Evolutionary conservation across 352 stramenopile genomes (phyloP), one percentile per base, ranked within the genome.

Genomic region (Pythium sp.): DNA sequence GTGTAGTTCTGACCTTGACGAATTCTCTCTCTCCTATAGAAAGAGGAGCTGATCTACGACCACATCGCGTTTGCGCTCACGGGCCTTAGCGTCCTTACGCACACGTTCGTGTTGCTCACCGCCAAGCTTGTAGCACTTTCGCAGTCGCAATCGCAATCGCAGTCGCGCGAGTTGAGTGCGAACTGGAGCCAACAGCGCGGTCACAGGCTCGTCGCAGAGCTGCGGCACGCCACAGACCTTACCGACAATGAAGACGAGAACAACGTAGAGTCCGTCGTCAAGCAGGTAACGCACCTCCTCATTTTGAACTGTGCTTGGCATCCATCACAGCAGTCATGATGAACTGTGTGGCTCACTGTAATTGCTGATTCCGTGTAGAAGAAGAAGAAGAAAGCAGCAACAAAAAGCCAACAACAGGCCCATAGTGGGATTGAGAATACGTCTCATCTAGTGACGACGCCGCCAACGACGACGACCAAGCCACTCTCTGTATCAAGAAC

Each of bases 41-140:
- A 18, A 58, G 55, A 61, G 1, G 57, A 58, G 15, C 41, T 84
- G 34, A 76, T 89, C 32, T 80, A 79, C 51, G 82, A 91, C 64
- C 56, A 64, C 9, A 46, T 67, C 28, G 72, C 79, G 0, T 71
- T 82, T 20, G 26, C 28, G 0, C 73, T 89, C 18, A 74, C 72
- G 32, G 62, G 67, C 4, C 63, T 63, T 2, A 82, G 75, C 14
- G 56, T 63, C n/a, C 66, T 64, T 4, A 65, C 79, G 4, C 80
- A 91, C 47, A 69, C 62, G 32, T 5, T 75, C 28, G 71, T 84
- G 15, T 34, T 88, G 3, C 72, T 79, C 11, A 54, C 60, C 11
- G 65, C 73, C 0, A 75, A 82, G 34, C 61, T 73, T 32, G 53
- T 73, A 12, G 67, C 34, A 12, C 74, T 24, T 28, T 81, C 55